These are phyloP conservation scores for Exophiala calicioides DNA, from an alignment of 2,329 filamentous ascomycete genomes.

Conservation along the genomic window DNA sequence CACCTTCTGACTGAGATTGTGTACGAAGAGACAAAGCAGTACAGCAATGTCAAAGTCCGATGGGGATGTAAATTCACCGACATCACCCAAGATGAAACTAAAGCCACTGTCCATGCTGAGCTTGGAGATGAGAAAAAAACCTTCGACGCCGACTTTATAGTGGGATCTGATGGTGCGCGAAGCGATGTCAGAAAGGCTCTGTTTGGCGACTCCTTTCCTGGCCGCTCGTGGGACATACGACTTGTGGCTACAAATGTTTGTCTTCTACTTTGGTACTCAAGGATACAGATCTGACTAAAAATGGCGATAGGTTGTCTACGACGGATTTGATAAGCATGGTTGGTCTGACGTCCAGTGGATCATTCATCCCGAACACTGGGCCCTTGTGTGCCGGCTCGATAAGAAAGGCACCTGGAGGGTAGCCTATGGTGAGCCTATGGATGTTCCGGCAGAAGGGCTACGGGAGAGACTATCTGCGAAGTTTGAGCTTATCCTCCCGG, in stretches of 20 bases:
- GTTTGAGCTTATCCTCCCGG: conserved; percentile 60
- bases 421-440: conserved; percentile 60
- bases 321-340: conserved; percentile 17
- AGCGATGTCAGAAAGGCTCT: conserved; percentile 40
- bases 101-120: conserved; percentile 1
- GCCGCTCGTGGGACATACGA: conserved; percentile 11
- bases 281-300: background rate
- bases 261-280: background rate
- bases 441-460: conserved; percentile 56
- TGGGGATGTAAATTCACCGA: conserved; percentile 45
- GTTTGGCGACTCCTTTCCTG: conserved; percentile 14
- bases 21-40: conserved; percentile 38
- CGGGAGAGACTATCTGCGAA: conserved; percentile 54
- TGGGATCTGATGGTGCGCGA: conserved; percentile 46
- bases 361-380: conserved; percentile 62
- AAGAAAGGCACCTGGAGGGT: conserved; percentile 62
- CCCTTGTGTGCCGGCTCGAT: conserved; percentile 63
- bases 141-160: conserved; percentile 39
- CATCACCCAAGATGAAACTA: conserved; percentile 6
- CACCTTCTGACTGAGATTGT: conserved; percentile 46
- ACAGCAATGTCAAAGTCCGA: conserved; percentile 38
- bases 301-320: conserved; percentile 1
- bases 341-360: conserved; percentile 48
- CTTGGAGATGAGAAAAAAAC: background rate
- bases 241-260: conserved; percentile 20